Conservation (phyloP, 495 filamentous ascomycete species). For the Acidiella bohemica region DNA sequence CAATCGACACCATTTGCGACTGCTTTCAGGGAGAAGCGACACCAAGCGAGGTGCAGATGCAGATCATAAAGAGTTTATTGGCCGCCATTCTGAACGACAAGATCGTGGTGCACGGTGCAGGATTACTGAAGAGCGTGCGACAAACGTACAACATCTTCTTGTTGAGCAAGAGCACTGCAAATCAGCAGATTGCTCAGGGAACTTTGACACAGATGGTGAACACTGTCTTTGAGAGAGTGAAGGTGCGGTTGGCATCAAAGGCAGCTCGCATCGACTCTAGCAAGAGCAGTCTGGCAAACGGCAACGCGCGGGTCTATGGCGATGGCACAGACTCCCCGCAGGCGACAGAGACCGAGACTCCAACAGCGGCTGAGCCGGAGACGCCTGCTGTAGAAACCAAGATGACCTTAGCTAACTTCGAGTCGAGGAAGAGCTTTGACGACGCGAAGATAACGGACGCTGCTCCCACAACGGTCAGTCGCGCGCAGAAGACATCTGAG, state of each 20-base stretch:
- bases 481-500: conserved; percentile 40
- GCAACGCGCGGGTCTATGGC: conserved; percentile 21
- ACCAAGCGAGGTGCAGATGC: conserved; percentile 76
- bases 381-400: conserved; percentile 54
- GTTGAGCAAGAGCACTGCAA: conserved; percentile 74
- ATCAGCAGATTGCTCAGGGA: conserved; percentile 93
- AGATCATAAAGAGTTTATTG: conserved; percentile 93
- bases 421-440: conserved; percentile 85
- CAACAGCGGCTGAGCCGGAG: conserved; percentile 39
- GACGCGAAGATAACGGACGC: conserved; percentile 82
- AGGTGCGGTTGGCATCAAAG: conserved; percentile 72
- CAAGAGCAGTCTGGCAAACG: conserved; percentile 25
- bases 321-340: conserved; percentile 24
- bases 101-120: conserved; percentile 93
- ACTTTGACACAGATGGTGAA: conserved; percentile 97
- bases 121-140: conserved; percentile 91
- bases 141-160: conserved; percentile 99
- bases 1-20: conserved; percentile 98
- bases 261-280: conserved; percentile 49
- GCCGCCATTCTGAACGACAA: conserved; percentile 96
- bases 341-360: conserved; percentile 21
- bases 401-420: conserved; percentile 88
- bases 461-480: conserved; percentile 82
- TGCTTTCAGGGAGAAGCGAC: conserved; percentile 96
- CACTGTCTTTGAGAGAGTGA: conserved; percentile 92